Conservation (phyloP, 2,329 filamentous ascomycete species). For the Aureobasidium sp. region DNA sequence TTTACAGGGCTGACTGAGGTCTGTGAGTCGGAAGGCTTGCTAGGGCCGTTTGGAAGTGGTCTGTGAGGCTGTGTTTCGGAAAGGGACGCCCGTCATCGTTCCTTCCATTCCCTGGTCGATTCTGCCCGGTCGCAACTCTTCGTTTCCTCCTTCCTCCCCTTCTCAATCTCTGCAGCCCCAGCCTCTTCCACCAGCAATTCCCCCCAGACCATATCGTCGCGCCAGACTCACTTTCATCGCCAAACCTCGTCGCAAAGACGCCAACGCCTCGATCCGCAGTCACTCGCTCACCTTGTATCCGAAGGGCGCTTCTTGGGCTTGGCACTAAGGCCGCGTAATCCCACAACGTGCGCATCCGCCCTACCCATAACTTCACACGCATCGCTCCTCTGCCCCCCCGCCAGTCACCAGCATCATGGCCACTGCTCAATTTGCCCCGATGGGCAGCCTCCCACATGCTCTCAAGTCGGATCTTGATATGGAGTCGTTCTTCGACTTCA, state of each 20-base stretch:
- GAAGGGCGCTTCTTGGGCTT: constrained; percentile 5
- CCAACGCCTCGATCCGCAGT: background rate
- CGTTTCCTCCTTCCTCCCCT: background rate
- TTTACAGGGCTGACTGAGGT: constrained; percentile 2
- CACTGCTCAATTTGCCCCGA: constrained; percentile 17
- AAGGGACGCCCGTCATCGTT: background rate
- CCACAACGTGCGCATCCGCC: constrained; percentile 9
- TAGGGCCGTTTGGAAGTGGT: too few relatives aligned
- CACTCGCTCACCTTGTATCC: background rate
- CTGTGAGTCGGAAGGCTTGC: background rate
- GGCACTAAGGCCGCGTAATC: constrained; percentile 13
- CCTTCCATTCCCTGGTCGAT: background rate
- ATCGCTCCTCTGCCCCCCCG: constrained; percentile 10
- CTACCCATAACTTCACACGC: constrained; percentile 11
- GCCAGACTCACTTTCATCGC: background rate
- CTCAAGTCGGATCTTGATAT: constrained; percentile 32
- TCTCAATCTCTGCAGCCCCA: background rate
- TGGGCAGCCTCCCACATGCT: constrained; percentile 15
- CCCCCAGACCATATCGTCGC: background rate
- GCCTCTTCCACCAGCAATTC: background rate
- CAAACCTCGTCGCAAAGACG: background rate
- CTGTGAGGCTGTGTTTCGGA: constrained; percentile 6
- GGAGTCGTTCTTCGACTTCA: constrained; percentile 34
- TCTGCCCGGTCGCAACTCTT: constrained; percentile 4
- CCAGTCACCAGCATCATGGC: constrained; percentile 8